Percentiles rank a stretch among this genome's conserved stretches.
phyloP scores from a whole-genome alignment of 352 stramenopile genomes.

The Aphanomyces stellatus region DNA sequence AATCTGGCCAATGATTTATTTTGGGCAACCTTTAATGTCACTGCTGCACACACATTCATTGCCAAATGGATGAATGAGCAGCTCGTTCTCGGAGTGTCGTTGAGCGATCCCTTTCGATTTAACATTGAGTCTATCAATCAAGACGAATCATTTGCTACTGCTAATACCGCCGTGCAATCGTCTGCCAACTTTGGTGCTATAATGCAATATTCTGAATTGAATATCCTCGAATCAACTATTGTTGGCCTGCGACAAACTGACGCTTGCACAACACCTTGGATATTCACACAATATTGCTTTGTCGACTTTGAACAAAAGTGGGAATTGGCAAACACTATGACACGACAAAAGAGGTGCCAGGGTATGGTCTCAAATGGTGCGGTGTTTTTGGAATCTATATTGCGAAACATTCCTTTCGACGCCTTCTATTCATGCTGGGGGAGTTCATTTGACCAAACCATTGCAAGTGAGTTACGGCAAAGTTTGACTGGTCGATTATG shows the following conservation, averaged over 20 bases:
- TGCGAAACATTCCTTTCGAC: slow-evolving; percentile 8
- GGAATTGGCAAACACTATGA: background rate
- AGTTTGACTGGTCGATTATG: slow-evolving; percentile 90
- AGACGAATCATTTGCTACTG: background rate
- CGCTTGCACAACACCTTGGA: background rate
- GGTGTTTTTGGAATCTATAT: slow-evolving; percentile 1
- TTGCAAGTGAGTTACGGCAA: background rate
- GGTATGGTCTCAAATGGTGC: slow-evolving; percentile 1
- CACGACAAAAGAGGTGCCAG: slow-evolving; percentile 8
- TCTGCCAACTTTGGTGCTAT: background rate
- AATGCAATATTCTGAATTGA: background rate
- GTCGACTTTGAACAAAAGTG: slow-evolving; percentile 7
- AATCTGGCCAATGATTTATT: background rate
- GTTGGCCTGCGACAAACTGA: slow-evolving; percentile 3
- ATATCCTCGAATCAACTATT: background rate
- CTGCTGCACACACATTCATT: background rate
- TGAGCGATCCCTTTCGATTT: background rate
- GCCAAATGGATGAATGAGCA: background rate
- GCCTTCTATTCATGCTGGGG: background rate
- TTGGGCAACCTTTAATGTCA: background rate
- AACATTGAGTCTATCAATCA: background rate
- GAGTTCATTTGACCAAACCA: background rate
- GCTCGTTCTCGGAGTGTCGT: background rate
- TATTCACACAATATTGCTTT: slow-evolving; percentile 10
- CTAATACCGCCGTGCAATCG: background rate